Base-by-base conservation (phyloP, 163 green algal genomes). In the Chlamydomonas reinhardtii region DNA sequence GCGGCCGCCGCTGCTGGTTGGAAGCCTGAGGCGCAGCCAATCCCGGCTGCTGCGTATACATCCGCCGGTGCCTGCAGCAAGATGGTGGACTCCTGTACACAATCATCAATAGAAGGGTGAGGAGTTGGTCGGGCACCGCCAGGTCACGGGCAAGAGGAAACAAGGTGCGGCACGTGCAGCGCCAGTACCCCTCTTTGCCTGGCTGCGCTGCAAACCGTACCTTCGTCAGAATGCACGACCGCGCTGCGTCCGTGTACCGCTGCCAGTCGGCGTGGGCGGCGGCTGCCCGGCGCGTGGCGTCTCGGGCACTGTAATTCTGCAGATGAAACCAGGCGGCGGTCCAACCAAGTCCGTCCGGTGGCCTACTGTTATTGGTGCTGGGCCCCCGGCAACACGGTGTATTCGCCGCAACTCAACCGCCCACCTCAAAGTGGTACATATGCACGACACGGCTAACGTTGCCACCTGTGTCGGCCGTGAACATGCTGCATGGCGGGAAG, bases 401-500 rank as follows among this genome's bases (percentile, higher is more conserved):
- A 56, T n/a, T n/a, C n/a, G 48, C 14, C 2, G 48, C 48, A 14
- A 9, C 48, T 56, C 48, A 56, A 56, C 14, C 27, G 1, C 69
- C 25, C 29, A 78, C 72, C 72, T 64, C 16, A 14, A 78, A 78
- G 72, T 78, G 43, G 72, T 78, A 78, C 27, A 65, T 2, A 43
- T 78, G 72, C 25, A 78, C 27, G 4, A 78, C 72, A 2, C 72
- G 39, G 43, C 43, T 66, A 6, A 78, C 72, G 43, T 78, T 64
- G 39, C 72, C 72, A 5, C 72, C 72, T 14, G 72, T 65, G 72
- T 78, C 72, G 39, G 43, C 39, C 1, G 72, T 39, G 43, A 78
- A 78, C 39, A 64, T 64, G 11, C 72, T 78, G 72, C 43, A 5
- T 2, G 22, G 20, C 11, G 39, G 19, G 22, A 56, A 56, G 11